Percentiles rank a stretch among this genome's conserved stretches.
phyloP scores from a whole-genome alignment of 495 filamentous ascomycete species.

The Thozetella sp. region DNA sequence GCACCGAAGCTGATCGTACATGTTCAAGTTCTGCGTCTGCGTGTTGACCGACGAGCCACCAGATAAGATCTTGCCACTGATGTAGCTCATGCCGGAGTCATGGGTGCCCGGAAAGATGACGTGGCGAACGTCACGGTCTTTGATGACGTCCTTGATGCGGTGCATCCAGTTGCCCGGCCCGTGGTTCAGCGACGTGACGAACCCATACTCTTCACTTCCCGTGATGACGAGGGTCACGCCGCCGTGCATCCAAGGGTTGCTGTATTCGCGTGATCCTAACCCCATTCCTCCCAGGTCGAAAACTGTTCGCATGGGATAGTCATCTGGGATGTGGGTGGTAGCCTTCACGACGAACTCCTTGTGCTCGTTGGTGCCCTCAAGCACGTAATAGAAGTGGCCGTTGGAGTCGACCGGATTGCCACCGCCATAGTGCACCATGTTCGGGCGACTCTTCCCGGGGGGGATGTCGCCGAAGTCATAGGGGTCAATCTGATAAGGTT shows the following conservation, averaged over 20 bases:
- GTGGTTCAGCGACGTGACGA: conserved; percentile 22
- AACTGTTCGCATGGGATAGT: conserved; percentile 13
- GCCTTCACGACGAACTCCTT: conserved; percentile 15
- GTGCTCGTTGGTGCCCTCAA: conserved; percentile 22
- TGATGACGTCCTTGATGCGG: conserved; percentile 25
- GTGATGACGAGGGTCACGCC: conserved; percentile 23
- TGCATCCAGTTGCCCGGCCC: conserved; percentile 32
- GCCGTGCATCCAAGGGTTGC: conserved; percentile 22
- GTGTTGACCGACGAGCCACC: conserved; percentile 20
- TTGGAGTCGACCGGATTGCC: conserved; percentile 14
- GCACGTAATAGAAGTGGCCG: conserved; percentile 29
- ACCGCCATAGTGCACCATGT: conserved; percentile 19
- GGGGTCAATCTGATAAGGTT: conserved; percentile 30
- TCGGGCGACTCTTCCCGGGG: conserved; percentile 18
- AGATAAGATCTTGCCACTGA: conserved; percentile 17
- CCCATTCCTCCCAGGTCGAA: conserved; percentile 20
- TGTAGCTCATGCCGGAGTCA: conserved; percentile 28
- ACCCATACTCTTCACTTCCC: conserved; percentile 23
- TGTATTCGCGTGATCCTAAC: conserved; percentile 24
- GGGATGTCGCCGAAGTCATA: conserved; percentile 19
- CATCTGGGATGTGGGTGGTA: conserved; percentile 9
- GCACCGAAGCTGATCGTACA: conserved; percentile 25
- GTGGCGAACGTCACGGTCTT: conserved; percentile 20
- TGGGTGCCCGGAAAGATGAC: conserved; percentile 29
- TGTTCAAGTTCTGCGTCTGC: conserved; percentile 24